Conservation (phyloP, 2,329 filamentous ascomycete genomes). For the Botryosphaeria dothidea region DNA sequence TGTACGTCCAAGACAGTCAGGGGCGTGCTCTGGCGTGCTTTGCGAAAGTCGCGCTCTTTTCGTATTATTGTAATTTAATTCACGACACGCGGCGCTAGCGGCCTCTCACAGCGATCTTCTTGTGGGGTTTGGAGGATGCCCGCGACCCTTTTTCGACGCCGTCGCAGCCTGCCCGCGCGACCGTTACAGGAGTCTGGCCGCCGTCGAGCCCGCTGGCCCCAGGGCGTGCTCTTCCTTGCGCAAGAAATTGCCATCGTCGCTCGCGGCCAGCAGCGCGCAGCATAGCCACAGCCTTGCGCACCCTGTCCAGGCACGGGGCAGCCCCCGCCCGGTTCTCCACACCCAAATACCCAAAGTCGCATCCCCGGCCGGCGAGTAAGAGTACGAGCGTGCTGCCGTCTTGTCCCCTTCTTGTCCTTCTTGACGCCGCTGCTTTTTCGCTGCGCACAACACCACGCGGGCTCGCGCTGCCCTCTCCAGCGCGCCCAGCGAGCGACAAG, state of each 20-base stretch:
- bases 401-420: conserved; percentile 7
- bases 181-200: conserved; percentile 11
- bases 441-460: background rate
- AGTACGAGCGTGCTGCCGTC: background rate
- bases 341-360: conserved; percentile 9
- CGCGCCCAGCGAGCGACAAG: background rate
- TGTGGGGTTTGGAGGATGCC: conserved; percentile 16
- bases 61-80: conserved; percentile 18
- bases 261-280: conserved; percentile 2
- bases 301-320: conserved; percentile 11
- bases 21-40: conserved; percentile 13
- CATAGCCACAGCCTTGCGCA: conserved; percentile 16
- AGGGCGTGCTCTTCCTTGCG: conserved; percentile 10
- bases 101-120: conserved; percentile 15
- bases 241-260: conserved; percentile 17
- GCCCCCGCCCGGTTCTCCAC: conserved; percentile 7
- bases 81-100: conserved; percentile 16
- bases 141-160: background rate
- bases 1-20: conserved; percentile 11
- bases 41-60: conserved; percentile 12
- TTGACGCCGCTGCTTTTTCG: background rate
- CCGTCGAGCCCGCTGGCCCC: background rate
- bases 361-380: background rate
- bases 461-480: background rate
- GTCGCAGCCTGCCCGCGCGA: conserved; percentile 8